These are phyloP conservation scores for Globisporangium cederbergense DNA, from an alignment of 352 stramenopile genomes.

Conservation along the genomic window DNA sequence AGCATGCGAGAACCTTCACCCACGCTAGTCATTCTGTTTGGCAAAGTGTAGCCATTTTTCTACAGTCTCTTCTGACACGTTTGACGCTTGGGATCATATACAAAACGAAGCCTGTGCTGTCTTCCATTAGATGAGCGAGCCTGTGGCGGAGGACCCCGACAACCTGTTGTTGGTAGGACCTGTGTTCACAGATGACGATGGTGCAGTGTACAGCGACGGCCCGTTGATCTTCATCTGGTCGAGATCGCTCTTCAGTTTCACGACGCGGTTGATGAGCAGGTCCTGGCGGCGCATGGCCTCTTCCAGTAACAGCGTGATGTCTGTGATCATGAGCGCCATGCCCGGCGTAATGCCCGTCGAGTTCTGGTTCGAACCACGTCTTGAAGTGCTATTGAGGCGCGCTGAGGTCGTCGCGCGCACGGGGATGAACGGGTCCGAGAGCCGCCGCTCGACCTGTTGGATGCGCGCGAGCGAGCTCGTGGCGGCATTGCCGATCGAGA, in stretches of 20 bases:
- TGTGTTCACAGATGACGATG: neutral
- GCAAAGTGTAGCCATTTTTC: too few relatives aligned
- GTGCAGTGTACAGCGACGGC: neutral
- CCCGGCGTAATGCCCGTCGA: slow-evolving; percentile 23
- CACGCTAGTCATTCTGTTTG: too few relatives aligned
- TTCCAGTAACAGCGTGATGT: slow-evolving; percentile 37
- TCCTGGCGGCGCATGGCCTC: slow-evolving; percentile 47
- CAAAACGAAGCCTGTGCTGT: too few relatives aligned
- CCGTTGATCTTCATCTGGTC: slow-evolving; percentile 19
- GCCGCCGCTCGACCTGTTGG: slow-evolving; percentile 23
- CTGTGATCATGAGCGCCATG: slow-evolving; percentile 43
- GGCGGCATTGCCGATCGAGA: slow-evolving; percentile 12
- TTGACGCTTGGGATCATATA: too few relatives aligned
- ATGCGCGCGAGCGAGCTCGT: slow-evolving; percentile 16
- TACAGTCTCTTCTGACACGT: too few relatives aligned
- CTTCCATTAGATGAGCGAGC: too few relatives aligned
- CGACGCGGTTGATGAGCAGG: slow-evolving; percentile 34
- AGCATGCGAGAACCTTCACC: too few relatives aligned
- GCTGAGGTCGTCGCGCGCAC: slow-evolving; percentile 30
- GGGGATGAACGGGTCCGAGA: slow-evolving; percentile 22
- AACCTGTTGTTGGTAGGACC: neutral
- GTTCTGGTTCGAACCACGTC: slow-evolving; percentile 21
- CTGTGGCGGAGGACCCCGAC: too few relatives aligned
- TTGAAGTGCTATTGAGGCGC: slow-evolving; percentile 31
- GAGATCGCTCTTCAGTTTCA: slow-evolving; percentile 34